Evolutionary conservation across 2,329 filamentous ascomycete species (phyloP).

Genomic region (Pseudogymnoascus sp.): DNA sequence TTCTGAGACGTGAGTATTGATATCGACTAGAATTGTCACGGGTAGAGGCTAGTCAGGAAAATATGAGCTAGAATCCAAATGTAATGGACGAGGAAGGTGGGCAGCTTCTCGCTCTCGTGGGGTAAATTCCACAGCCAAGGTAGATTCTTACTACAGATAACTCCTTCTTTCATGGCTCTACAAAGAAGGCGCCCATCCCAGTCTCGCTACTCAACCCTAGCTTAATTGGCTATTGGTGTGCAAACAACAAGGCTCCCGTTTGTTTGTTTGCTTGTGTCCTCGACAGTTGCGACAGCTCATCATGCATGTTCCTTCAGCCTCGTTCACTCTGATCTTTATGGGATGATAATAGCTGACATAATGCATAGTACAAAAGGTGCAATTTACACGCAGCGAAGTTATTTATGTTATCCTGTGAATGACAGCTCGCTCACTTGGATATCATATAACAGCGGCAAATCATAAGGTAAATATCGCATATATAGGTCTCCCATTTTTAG

Average conservation of each 20-base stretch:
- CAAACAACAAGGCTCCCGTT: neutral
- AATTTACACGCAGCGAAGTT: neutral
- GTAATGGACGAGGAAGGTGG: neutral
- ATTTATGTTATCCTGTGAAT: neutral
- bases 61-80: neutral
- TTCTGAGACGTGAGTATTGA: slow-evolving; percentile 12
- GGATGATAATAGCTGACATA: neutral
- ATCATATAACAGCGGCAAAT: neutral
- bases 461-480: neutral
- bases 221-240: neutral
- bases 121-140: neutral
- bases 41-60: neutral
- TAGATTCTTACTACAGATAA: neutral
- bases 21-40: neutral
- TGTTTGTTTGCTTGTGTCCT: neutral
- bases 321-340: neutral
- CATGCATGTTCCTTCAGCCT: neutral
- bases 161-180: neutral
- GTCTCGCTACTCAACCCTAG: neutral
- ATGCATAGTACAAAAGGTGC: neutral
- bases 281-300: neutral
- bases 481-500: neutral
- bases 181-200: neutral
- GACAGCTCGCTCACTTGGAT: neutral
- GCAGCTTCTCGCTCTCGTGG: neutral